Conservation (phyloP, 495 filamentous ascomycete genomes). For the Penicillium atrosanguineum region DNA sequence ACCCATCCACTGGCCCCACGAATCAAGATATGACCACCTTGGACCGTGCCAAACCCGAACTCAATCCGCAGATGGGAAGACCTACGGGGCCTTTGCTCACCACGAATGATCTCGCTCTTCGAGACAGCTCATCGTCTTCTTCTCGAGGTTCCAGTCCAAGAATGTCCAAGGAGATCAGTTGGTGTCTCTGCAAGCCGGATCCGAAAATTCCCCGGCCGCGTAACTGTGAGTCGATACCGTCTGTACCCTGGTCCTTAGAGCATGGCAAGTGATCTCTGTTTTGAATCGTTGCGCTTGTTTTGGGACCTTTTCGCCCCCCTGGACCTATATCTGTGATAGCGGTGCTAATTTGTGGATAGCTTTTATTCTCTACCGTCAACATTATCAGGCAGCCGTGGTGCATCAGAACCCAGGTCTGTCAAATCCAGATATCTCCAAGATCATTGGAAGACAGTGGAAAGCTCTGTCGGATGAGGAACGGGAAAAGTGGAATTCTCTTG, state of each 20-base stretch:
- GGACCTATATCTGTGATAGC: background rate
- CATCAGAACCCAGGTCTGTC: constrained; percentile 81
- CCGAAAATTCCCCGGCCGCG: constrained; percentile 91
- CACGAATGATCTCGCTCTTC: constrained; percentile 11
- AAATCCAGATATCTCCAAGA: constrained; percentile 97
- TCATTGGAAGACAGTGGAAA: constrained; percentile 93
- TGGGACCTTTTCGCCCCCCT: constrained; percentile 1
- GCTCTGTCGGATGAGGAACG: constrained; percentile 71
- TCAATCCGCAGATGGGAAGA: constrained; percentile 7
- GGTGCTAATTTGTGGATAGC: constrained; percentile 53
- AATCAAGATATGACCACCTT: constrained; percentile 27
- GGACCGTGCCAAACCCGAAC: constrained; percentile 22
- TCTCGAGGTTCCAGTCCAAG: constrained; percentile 40
- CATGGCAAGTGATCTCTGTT: constrained; percentile 28
- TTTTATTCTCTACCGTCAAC: constrained; percentile 96
- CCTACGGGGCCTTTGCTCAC: constrained; percentile 6
- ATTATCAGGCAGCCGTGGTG: constrained; percentile 80
- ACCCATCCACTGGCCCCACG: constrained; percentile 22
- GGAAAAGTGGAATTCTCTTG: constrained; percentile 82
- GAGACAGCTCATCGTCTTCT: constrained; percentile 25
- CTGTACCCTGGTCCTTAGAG: constrained; percentile 13
- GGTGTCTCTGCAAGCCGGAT: constrained; percentile 91
- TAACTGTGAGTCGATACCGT: constrained; percentile 70
- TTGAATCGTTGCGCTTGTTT: constrained; percentile 10
- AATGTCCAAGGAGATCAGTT: constrained; percentile 44